phyloP scores from a whole-genome alignment of 2,329 filamentous ascomycete genomes.

The Fusarium piperis region DNA sequence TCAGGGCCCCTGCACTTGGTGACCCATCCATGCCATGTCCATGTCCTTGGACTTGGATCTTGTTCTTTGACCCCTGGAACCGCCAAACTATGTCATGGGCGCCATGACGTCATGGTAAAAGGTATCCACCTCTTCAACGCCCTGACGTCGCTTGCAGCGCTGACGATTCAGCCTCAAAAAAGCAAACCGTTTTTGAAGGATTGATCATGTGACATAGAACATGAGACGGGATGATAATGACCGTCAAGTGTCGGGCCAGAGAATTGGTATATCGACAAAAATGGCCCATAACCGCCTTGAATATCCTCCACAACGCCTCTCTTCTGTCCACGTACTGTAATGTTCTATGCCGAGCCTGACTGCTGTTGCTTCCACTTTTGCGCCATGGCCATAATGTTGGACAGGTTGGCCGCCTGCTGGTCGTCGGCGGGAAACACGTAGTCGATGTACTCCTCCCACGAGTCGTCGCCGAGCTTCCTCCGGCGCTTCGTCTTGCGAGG shows the following conservation, averaged over 20 bases:
- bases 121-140: background rate
- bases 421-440: slow-evolving; percentile 98
- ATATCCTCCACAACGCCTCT: background rate
- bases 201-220: background rate
- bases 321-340: too few species aligned
- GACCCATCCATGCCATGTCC: background rate
- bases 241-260: background rate
- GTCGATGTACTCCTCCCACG: slow-evolving; percentile 94
- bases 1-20: background rate
- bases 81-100: background rate
- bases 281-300: background rate
- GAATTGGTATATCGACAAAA: slow-evolving; percentile 3
- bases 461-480: slow-evolving; percentile 89
- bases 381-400: slow-evolving; percentile 85
- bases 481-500: slow-evolving; percentile 92
- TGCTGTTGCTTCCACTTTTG: slow-evolving; percentile 85
- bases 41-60: background rate
- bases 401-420: slow-evolving; percentile 82
- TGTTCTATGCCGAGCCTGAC: slow-evolving; percentile 47
- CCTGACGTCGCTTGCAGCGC: background rate
- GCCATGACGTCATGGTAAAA: slow-evolving; percentile 17
- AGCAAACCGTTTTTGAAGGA: background rate
- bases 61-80: background rate
- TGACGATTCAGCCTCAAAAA: background rate
- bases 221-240: background rate